Evolutionary conservation across 495 filamentous ascomycete species (phyloP), one percentile per base, ranked within the genome.

Genomic region (Penicillium angulare): DNA sequence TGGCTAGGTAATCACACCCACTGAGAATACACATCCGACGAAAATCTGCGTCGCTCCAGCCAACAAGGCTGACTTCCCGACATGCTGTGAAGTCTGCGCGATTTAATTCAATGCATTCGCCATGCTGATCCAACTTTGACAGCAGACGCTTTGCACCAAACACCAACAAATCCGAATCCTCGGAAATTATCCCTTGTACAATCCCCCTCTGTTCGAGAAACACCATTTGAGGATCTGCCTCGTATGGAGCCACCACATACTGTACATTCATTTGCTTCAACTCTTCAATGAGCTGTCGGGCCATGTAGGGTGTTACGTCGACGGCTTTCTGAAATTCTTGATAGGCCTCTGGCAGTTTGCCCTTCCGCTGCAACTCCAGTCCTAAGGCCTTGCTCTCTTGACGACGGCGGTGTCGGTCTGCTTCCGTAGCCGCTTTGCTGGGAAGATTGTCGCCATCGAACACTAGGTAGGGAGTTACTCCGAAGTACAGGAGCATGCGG

Each of bases 391-490:
- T 86, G 60, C 86, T 87, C 47, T 90, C 84, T 50, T 90, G 83
- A 8, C 95, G 82, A 35, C 81, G 79, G 36, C 78, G 79, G 7
- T 77, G 75, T 23, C 92, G 79, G 31, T 87, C 85, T 4, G 72
- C 70, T 64, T 99, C 95, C 0, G 93, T 97, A n/a, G 74, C 80
- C n/a, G 89, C 83, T 69, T 99, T 99, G 75, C 90, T 93, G 5
- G 95, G 95, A 12, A 99, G 79, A 57, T 89, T 89, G 62, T 96
- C 93, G 46, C 95, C 95, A 70, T 99, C 95, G 67, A 99, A 97
- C 13, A 97, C 87, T 7, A 99, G 61, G 61, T 92, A 99, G 0
- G 95, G 95, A 3, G 75, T 90, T 6, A 99, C 86, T 9, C 93
- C 93, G 63, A 92, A 96, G 66, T 95, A 86, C 49, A 90, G 77